Evolutionary conservation across 768 basidiomycete species (phyloP).

Genomic region (Boletus pseudopeckii): DNA sequence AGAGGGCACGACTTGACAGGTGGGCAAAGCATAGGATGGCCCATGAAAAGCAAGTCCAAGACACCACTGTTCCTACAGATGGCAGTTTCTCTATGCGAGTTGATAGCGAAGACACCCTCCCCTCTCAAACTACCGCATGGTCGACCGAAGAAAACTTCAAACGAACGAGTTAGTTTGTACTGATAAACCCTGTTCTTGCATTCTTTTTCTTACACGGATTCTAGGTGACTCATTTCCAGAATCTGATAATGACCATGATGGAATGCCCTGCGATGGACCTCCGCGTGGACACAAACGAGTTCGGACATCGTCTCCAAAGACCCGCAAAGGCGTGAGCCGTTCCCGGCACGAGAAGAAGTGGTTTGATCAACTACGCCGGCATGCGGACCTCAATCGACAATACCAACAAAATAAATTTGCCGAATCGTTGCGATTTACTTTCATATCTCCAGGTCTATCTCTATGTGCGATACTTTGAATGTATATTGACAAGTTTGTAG

Average conservation of each 20-base stretch:
- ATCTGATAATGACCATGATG: conserved; percentile 29
- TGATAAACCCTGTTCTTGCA: not conserved
- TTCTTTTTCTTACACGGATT: conserved; percentile 1
- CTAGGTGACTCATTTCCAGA: conserved; percentile 20
- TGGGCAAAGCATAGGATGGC: conserved; percentile 24
- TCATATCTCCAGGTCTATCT: conserved; percentile 19
- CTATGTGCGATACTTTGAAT: not conserved
- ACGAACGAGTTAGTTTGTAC: conserved; percentile 45
- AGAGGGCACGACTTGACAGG: conserved; percentile 24
- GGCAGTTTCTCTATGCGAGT: conserved; percentile 33
- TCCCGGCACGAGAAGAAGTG: conserved; percentile 40
- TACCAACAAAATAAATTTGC: conserved; percentile 38
- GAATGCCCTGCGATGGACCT: conserved; percentile 31
- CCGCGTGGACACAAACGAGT: conserved; percentile 41
- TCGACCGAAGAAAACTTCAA: conserved; percentile 34
- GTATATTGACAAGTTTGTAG: conserved; percentile 8
- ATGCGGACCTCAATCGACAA: conserved; percentile 37
- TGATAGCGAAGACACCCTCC: conserved; percentile 17
- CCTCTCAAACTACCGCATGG: conserved; percentile 17
- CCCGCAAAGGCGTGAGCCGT: conserved; percentile 38
- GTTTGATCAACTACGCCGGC: conserved; percentile 37
- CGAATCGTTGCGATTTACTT: conserved; percentile 33
- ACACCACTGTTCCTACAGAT: conserved; percentile 24
- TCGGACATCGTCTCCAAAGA: conserved; percentile 46
- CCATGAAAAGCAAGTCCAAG: conserved; percentile 31